Evolutionary conservation across 345 rosid species (phyloP), one percentile per base, ranked within the genome.

Genomic region (Aethionema arabicum): DNA sequence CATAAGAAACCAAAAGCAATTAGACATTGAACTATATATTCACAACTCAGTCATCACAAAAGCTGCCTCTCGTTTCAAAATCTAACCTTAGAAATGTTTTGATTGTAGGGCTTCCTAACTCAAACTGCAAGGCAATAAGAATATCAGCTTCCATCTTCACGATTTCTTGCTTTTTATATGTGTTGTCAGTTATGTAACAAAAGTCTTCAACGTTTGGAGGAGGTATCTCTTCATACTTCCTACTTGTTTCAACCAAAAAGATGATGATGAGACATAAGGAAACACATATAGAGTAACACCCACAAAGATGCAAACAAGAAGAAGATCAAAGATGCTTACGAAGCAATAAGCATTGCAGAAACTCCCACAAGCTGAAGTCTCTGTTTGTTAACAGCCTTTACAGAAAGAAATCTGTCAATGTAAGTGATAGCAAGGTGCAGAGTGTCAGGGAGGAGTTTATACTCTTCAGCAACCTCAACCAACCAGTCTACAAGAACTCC

Each of bases 321-420:
- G 40, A 59, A 40, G 68, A 27, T 30, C 7, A 4, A 4, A 30
- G 59, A 52, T 5, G 29, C 91, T 83, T 85, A 85, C 89, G 86
- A 80, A 47, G 96, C 88, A 71, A 88, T 82, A 45, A 85, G 90
- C 96, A 85, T 85, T 2, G 90, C 72, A 50, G 92, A 80, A 70
- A 85, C 86, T 30, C 96, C 92, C 16, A 88, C 77, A 2, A 88
- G 78, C 74, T 79, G 87, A 61, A 88, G 90, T 31, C 41, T 85
- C 61, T 88, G 80, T 14, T 84, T 71, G 10, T 76, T 72, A 37
- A 80, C 51, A 21, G 56, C 55, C 67, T 66, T 78, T n/a, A 7
- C 11, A 8, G 92, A 85, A 38, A 88, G 68, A 66, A 68, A 88
- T 67, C 82, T 66, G 46, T 88, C 92, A 8, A 83, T 33, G 57